Percentiles rank a stretch among this genome's conserved stretches.
phyloP scores from a whole-genome alignment of 1,284 basidiomycete species.

The Ustilago nuda region DNA sequence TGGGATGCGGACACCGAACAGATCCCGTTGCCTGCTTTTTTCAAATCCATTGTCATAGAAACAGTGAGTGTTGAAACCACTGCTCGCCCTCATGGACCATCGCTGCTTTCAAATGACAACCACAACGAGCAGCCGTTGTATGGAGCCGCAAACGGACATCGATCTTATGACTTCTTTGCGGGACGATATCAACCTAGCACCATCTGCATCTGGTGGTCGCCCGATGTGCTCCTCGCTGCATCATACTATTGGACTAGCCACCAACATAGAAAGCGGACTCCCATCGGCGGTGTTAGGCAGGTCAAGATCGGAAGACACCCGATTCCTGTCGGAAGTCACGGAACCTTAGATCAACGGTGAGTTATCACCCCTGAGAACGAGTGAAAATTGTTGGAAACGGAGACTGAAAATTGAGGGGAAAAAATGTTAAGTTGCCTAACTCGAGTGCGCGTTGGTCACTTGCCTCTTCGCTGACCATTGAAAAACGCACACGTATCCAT shows the following conservation, averaged over 20 bases:
- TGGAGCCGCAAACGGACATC: neutral
- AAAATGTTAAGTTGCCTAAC: too few relatives aligned
- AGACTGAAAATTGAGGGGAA: too few relatives aligned
- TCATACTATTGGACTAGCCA: neutral
- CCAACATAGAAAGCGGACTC: neutral
- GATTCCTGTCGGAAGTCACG: constrained; percentile 7
- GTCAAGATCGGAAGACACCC: neutral
- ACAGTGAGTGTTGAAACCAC: too few relatives aligned
- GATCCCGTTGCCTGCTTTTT: too few relatives aligned
- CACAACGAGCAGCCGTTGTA: neutral
- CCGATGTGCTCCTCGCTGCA: neutral
- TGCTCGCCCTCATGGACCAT: too few relatives aligned
- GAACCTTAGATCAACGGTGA: neutral
- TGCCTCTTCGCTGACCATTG: too few relatives aligned
- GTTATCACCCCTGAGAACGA: too few relatives aligned
- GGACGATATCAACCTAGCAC: neutral
- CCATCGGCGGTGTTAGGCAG: neutral
- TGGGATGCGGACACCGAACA: too few relatives aligned
- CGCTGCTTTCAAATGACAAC: neutral
- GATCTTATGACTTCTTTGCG: neutral
- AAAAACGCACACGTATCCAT: too few relatives aligned
- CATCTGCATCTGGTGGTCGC: neutral
- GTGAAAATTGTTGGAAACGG: too few relatives aligned
- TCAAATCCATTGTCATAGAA: too few relatives aligned
- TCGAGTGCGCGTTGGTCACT: too few relatives aligned